phyloP scores from a whole-genome alignment of 2,329 filamentous ascomycete genomes.

The Beauveria asiatica region DNA sequence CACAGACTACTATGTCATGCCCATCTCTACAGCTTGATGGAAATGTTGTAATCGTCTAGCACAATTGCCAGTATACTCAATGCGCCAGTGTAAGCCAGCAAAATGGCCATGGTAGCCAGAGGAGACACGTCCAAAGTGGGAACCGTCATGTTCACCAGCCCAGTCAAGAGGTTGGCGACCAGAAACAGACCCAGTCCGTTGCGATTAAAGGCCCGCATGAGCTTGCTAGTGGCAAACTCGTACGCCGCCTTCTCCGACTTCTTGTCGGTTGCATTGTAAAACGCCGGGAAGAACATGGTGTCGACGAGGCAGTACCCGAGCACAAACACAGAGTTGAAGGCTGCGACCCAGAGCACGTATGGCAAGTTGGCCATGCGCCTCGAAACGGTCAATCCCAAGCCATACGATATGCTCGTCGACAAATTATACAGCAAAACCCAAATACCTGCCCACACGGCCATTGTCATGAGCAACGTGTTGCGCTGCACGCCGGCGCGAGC shows the following conservation, averaged over 20 bases:
- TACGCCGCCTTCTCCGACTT: slow-evolving; percentile 56
- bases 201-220: slow-evolving; percentile 79
- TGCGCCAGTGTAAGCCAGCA: slow-evolving; percentile 62
- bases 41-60: slow-evolving; percentile 57
- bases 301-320: slow-evolving; percentile 72
- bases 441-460: slow-evolving; percentile 54
- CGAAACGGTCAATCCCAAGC: slow-evolving; percentile 69
- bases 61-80: slow-evolving; percentile 60
- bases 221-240: slow-evolving; percentile 63
- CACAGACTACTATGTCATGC: not conserved
- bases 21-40: slow-evolving; percentile 53
- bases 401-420: slow-evolving; percentile 59
- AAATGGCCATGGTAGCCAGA: slow-evolving; percentile 59
- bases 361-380: slow-evolving; percentile 86
- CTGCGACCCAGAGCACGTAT: slow-evolving; percentile 86
- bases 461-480: slow-evolving; percentile 50
- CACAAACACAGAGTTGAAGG: slow-evolving; percentile 82
- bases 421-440: slow-evolving; percentile 67
- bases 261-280: slow-evolving; percentile 49
- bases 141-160: slow-evolving; percentile 78
- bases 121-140: slow-evolving; percentile 67
- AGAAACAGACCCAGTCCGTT: slow-evolving; percentile 84
- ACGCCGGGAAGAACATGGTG: slow-evolving; percentile 64
- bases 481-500: slow-evolving; percentile 38
- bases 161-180: slow-evolving; percentile 81